These are phyloP conservation scores for Psophocarpus tetragonolobus DNA, from an alignment of 306 rosid genomes.

Conservation along the genomic window DNA sequence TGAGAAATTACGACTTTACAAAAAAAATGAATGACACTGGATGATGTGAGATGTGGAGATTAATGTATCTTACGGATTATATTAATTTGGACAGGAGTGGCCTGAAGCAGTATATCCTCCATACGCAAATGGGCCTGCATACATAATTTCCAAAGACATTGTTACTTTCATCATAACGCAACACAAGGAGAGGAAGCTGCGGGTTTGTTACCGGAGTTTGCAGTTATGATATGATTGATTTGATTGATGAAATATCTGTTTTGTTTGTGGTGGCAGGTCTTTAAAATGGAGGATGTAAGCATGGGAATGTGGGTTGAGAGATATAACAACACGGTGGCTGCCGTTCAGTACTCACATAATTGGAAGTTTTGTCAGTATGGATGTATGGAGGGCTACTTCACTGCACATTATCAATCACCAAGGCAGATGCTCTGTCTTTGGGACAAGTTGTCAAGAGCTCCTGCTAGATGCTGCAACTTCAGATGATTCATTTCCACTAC, in stretches of 20 bases:
- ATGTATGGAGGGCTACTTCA: conserved; percentile 83
- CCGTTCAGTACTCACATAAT: conserved; percentile 85
- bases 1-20: neutral
- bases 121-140: conserved; percentile 95
- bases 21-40: neutral
- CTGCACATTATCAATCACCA: conserved; percentile 98
- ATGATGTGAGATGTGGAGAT: neutral
- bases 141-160: conserved; percentile 77
- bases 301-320: conserved; percentile 99
- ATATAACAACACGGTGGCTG: conserved; percentile 48
- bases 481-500: conserved; percentile 48
- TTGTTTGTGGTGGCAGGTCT: conserved; percentile 60
- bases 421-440: conserved; percentile 95
- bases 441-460: conserved; percentile 83
- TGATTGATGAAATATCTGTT: conserved; percentile 32
- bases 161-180: conserved; percentile 67
- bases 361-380: conserved; percentile 99
- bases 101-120: conserved; percentile 94
- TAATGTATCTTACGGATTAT: neutral
- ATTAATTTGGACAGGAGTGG: conserved; percentile 75
- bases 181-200: conserved; percentile 56
- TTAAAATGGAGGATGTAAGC: conserved; percentile 99
- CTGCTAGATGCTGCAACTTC: conserved; percentile 88
- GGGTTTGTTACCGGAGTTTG: conserved; percentile 61
- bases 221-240: neutral